Evolutionary conservation across 805 yeast genomes (phyloP).

Genomic region (Yarrowia hollandica): DNA sequence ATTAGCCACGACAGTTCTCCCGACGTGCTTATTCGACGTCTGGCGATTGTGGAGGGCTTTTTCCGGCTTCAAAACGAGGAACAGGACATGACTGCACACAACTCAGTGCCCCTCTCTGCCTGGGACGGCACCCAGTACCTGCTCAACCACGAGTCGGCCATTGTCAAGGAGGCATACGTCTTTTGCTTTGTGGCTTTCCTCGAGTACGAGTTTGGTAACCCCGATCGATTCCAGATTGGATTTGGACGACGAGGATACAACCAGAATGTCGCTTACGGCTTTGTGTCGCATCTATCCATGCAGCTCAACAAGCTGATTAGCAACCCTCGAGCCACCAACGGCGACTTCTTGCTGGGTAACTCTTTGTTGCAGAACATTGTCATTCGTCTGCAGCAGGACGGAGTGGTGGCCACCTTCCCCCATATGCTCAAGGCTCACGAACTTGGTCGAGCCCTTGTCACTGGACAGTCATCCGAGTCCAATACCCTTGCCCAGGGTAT

Average conservation of each 20-base stretch:
- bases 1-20: background rate
- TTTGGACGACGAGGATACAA: conserved; percentile 11
- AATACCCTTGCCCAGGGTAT: conserved; percentile 21
- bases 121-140: conserved; percentile 42
- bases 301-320: conserved; percentile 12
- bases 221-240: conserved; percentile 12
- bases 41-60: conserved; percentile 32
- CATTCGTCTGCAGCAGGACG: conserved; percentile 23
- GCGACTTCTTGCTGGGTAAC: conserved; percentile 23
- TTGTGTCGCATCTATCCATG: conserved; percentile 1
- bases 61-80: conserved; percentile 31
- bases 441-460: conserved; percentile 15
- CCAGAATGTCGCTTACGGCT: conserved; percentile 23
- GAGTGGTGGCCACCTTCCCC: conserved; percentile 23
- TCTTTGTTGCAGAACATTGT: conserved; percentile 17
- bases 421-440: conserved; percentile 17
- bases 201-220: conserved; percentile 29
- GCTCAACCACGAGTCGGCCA: conserved; percentile 33
- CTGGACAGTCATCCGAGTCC: conserved; percentile 12
- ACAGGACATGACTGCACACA: conserved; percentile 19
- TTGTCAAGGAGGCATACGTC: conserved; percentile 35
- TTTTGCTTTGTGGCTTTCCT: conserved; percentile 35
- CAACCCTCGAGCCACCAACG: conserved; percentile 16
- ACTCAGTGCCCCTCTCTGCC: conserved; percentile 32
- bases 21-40: conserved; percentile 9